Conservation (phyloP, 2,329 filamentous ascomycete genomes). For the Clonostachys solani region DNA sequence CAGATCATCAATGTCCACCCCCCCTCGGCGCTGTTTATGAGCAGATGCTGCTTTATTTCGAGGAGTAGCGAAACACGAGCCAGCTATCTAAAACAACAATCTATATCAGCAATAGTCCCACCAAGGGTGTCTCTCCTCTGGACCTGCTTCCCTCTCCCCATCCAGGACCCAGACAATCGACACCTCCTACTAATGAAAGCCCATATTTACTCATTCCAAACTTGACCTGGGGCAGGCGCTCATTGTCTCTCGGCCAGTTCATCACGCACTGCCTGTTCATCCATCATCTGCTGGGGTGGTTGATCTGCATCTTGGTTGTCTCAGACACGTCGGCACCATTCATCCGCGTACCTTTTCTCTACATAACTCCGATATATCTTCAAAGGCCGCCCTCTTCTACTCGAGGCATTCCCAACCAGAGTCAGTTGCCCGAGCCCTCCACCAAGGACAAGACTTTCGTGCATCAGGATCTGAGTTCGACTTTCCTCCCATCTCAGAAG, state of each 20-base stretch:
- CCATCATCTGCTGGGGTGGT: constrained; percentile 18
- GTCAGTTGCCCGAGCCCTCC: neutral
- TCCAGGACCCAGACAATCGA: constrained; percentile 10
- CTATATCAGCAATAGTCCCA: constrained; percentile 14
- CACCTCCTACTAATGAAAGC: constrained; percentile 11
- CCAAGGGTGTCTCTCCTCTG: constrained; percentile 12
- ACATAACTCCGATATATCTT: constrained; percentile 35
- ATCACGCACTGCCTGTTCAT: constrained; percentile 3
- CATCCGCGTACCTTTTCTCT: constrained; percentile 22
- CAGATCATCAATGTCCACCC: too few species aligned
- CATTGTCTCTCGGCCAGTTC: constrained; percentile 28
- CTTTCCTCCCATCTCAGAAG: too few species aligned
- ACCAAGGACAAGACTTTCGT: neutral
- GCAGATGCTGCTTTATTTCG: neutral
- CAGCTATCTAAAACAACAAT: constrained; percentile 15
- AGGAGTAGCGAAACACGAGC: constrained; percentile 11
- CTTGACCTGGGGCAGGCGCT: constrained; percentile 18
- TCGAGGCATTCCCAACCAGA: constrained; percentile 26
- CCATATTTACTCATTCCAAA: constrained; percentile 23
- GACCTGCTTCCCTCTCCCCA: neutral
- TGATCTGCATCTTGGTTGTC: constrained; percentile 29
- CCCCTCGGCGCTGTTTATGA: neutral
- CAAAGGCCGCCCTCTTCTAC: constrained; percentile 25
- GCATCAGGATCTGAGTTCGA: too few species aligned
- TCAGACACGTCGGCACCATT: constrained; percentile 21